These are phyloP conservation scores for Mrakia frigida DNA, from an alignment of 768 basidiomycete genomes.

Conservation along the genomic window DNA sequence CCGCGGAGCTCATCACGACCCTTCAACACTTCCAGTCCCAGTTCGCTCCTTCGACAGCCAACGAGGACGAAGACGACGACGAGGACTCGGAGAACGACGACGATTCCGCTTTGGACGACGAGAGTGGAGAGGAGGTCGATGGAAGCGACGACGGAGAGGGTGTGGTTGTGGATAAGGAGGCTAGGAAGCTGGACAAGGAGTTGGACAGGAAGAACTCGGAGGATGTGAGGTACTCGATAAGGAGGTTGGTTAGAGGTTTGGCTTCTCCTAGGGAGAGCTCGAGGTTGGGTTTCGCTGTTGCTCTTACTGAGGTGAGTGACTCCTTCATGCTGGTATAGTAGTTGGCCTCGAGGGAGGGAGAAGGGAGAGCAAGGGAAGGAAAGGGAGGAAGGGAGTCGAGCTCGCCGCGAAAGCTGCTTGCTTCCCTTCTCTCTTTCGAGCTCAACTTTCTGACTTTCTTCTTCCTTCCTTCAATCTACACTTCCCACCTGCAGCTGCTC, in stretches of 20 bases:
- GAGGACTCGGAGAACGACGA: slow-evolving; percentile 35
- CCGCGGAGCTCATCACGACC: slow-evolving; percentile 70
- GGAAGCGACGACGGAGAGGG: slow-evolving; percentile 46
- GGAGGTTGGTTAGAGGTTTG: slow-evolving; percentile 76
- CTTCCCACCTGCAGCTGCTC: slow-evolving; percentile 55
- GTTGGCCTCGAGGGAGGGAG: background rate
- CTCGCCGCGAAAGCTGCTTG: background rate
- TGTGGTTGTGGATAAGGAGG: slow-evolving; percentile 36
- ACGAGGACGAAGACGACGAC: slow-evolving; percentile 35
- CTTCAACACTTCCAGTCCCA: slow-evolving; percentile 79
- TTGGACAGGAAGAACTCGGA: slow-evolving; percentile 67
- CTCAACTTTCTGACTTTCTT: background rate
- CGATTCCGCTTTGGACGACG: slow-evolving; percentile 49
- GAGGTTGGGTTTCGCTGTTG: slow-evolving; percentile 89
- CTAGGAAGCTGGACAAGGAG: slow-evolving; percentile 38
- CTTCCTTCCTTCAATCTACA: background rate
- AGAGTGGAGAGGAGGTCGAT: slow-evolving; percentile 50
- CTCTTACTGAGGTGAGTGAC: slow-evolving; percentile 76
- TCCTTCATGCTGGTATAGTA: background rate
- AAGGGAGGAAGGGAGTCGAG: background rate
- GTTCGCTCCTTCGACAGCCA: slow-evolving; percentile 39
- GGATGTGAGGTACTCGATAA: slow-evolving; percentile 88
- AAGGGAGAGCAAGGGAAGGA: background rate
- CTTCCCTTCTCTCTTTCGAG: background rate
- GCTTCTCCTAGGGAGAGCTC: slow-evolving; percentile 91